Conservation (phyloP, 176 grass and related monocot species). For the Zoysia pacifica region DNA sequence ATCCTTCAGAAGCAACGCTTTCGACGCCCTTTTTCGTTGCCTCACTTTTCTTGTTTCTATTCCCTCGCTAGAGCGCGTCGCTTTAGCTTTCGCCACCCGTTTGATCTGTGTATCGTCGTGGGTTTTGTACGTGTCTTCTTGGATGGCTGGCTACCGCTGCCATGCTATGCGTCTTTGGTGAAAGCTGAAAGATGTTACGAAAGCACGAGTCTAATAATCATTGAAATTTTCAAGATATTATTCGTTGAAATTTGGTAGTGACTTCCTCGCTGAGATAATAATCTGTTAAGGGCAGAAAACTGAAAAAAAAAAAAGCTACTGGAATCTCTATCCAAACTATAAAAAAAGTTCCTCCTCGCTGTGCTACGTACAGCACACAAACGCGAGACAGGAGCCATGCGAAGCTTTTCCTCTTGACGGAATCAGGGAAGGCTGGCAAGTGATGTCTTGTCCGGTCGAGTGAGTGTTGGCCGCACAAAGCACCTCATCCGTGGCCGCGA, state of each 20-base stretch:
- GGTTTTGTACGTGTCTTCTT: neutral
- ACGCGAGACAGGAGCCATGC: neutral
- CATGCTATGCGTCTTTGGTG: conserved; percentile 9
- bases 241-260: too few relatives aligned
- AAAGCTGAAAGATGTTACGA: conserved; percentile 34
- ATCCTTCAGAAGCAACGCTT: neutral
- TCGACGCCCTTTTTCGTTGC: neutral
- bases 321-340: too few relatives aligned
- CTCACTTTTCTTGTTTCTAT: conserved; percentile 32
- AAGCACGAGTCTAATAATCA: neutral
- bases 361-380: too few relatives aligned
- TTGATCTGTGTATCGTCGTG: neutral
- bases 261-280: too few relatives aligned
- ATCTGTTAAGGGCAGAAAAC: too few relatives aligned
- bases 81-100: conserved; percentile 2
- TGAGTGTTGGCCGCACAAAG: conserved; percentile 18
- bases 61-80: neutral
- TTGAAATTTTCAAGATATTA: too few relatives aligned
- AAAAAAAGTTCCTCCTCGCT: too few relatives aligned
- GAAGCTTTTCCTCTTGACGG: neutral
- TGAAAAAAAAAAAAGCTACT: too few relatives aligned
- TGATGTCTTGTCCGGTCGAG: conserved; percentile 52
- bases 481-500: neutral
- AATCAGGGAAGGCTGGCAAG: conserved; percentile 19
- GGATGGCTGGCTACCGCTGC: neutral